Evolutionary conservation across 495 filamentous ascomycete species (phyloP).

Genomic region (Penicillium maclennaniae): DNA sequence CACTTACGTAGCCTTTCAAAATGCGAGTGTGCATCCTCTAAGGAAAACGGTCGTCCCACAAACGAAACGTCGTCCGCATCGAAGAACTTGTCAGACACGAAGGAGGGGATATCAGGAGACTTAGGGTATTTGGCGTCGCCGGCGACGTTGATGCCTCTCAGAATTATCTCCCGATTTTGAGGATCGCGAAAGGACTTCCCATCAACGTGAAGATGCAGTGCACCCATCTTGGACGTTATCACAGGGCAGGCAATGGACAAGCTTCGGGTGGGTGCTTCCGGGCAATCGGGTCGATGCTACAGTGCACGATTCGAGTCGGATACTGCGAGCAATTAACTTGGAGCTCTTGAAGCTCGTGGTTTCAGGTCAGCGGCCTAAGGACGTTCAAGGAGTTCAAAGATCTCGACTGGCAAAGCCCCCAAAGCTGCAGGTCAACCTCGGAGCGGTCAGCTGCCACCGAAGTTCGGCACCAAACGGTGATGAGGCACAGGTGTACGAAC

Average conservation of each 20-base stretch:
- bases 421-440: not conserved
- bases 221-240: conserved; percentile 29
- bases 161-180: conserved; percentile 62
- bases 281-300: not conserved
- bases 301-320: not conserved
- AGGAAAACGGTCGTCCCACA: conserved; percentile 74
- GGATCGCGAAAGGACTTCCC: conserved; percentile 73
- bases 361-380: not conserved
- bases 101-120: conserved; percentile 74
- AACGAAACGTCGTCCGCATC: conserved; percentile 92
- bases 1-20: conserved; percentile 81
- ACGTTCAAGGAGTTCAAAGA: not conserved
- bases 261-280: not conserved
- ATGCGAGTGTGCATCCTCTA: conserved; percentile 79
- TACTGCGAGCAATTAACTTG: not conserved
- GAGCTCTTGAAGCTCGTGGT: not conserved
- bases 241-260: not conserved
- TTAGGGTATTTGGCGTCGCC: conserved; percentile 71
- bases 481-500: not conserved
- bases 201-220: conserved; percentile 66
- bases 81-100: conserved; percentile 76
- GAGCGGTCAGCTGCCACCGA: not conserved
- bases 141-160: conserved; percentile 67
- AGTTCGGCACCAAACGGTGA: not conserved
- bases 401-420: not conserved